Base-by-base conservation (phyloP, 495 filamentous ascomycete species). In the Hyaloscypha hepaticicola region DNA sequence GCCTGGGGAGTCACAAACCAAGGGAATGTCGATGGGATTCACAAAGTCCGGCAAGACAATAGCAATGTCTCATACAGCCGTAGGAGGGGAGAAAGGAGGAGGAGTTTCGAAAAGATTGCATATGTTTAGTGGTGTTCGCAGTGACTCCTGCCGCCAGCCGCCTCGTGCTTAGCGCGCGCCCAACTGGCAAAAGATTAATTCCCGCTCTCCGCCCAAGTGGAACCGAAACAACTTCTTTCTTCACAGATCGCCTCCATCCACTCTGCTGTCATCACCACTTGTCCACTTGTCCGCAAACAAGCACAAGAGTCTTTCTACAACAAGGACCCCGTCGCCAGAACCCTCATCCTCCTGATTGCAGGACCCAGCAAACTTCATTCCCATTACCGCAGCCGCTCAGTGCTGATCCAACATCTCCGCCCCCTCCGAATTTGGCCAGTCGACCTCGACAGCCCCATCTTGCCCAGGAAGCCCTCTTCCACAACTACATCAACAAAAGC, bases 401-500 rank as follows among this genome's bases (percentile, higher is more conserved):
- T 28, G 21, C 33, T 28, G 59, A 19, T 52, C 28, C 25, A 26
- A 27, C n/a, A 28, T 53, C 16, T 29, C 51, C 57, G 28, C 66
- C 24, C n/a, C n/a, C 27, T 55, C 31, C 29, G 25, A 56, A 61
- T 52, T 19, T 58, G 55, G 57, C 63, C 55, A 60, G 56, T 69
- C 58, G 22, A 29, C 58, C 27, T 26, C 34, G 58, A 65, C 61
- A 55, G 41, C 63, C 57, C 26, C 55, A 21, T 50, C 55, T 29
- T 16, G 51, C 58, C 58, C 19, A 68, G 61, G 69, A 65, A 65
- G 58, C 38, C 56, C 8, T 51, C 65, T 69, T 66, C 67, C 61
- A 60, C 58, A 22, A 60, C 34, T 14, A 31, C 61, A 14, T 56
- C 67, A 65, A 60, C 67, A 65, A 67, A n/a, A 67, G 50, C 67